phyloP scores from a whole-genome alignment of 495 filamentous ascomycete genomes.

The Penicillium fimorum region DNA sequence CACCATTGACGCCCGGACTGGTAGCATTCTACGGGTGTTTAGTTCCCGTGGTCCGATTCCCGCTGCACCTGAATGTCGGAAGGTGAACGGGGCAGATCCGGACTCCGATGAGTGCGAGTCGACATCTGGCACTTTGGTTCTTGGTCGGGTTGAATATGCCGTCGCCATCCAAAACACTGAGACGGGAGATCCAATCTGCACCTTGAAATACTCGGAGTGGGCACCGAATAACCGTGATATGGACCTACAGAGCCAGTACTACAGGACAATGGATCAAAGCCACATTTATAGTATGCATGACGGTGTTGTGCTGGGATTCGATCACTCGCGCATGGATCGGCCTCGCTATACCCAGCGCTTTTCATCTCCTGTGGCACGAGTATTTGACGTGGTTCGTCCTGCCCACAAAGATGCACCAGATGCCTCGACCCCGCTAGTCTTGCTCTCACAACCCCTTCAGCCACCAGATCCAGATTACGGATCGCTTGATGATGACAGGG shows the following conservation, averaged over 20 bases:
- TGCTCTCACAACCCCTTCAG: conserved; percentile 80
- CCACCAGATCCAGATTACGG: conserved; percentile 60
- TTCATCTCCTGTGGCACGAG: conserved; percentile 77
- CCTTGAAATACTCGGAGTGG: conserved; percentile 93
- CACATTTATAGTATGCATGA: conserved; percentile 88
- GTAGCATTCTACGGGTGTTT: conserved; percentile 66
- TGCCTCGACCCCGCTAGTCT: conserved; percentile 60
- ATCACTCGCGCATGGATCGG: conserved; percentile 56
- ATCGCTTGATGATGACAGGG: conserved; percentile 50
- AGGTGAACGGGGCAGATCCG: conserved; percentile 57
- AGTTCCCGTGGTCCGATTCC: conserved; percentile 55
- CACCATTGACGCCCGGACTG: conserved; percentile 81
- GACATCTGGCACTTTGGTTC: conserved; percentile 66
- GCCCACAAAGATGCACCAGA: conserved; percentile 55
- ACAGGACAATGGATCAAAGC: conserved; percentile 73
- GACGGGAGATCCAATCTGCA: conserved; percentile 77
- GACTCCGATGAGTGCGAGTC: conserved; percentile 73
- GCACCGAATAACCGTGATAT: conserved; percentile 86
- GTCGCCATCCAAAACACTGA: conserved; percentile 76
- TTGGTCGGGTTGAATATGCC: conserved; percentile 84
- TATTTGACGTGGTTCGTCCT: conserved; percentile 86
- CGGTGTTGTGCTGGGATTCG: conserved; percentile 79
- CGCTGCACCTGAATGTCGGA: conserved; percentile 49
- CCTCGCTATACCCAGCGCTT: conserved; percentile 67
- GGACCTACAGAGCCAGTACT: conserved; percentile 82